Percentiles rank a stretch among this genome's conserved stretches.
These are phyloP conservation scores for Collybia mongolica DNA, from an alignment of 768 basidiomycete species.

Conservation along the genomic window DNA sequence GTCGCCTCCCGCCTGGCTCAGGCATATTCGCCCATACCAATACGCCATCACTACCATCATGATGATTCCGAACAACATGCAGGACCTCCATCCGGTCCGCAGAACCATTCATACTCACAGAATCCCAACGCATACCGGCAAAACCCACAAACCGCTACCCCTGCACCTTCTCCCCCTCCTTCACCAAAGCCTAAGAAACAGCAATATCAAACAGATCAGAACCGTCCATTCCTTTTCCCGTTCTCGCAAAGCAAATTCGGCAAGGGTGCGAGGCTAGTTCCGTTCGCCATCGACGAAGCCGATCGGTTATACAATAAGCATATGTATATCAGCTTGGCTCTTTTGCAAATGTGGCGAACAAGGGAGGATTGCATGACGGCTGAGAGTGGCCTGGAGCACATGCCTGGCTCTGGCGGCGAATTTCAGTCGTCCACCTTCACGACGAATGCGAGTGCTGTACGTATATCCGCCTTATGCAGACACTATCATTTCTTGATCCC, in stretches of 20 bases:
- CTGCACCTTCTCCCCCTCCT: constrained; percentile 85
- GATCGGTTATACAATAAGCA: constrained; percentile 87
- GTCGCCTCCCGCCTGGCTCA: constrained; percentile 74
- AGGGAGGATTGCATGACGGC: constrained; percentile 93
- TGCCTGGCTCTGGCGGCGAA: constrained; percentile 67
- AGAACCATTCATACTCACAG: constrained; percentile 34
- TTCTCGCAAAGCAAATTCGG: constrained; percentile 71
- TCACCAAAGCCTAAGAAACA: constrained; percentile 94
- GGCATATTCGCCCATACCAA: constrained; percentile 89
- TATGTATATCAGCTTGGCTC: constrained; percentile 84
- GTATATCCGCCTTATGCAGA: not conserved
- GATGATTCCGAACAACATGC: constrained; percentile 62
- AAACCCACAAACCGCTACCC: constrained; percentile 75
- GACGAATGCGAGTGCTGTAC: constrained; percentile 30
- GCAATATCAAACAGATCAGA: constrained; percentile 97
- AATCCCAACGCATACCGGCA: constrained; percentile 32
- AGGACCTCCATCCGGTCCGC: constrained; percentile 34
- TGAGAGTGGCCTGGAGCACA: constrained; percentile 86
- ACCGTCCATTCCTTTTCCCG: constrained; percentile 90
- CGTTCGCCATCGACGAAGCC: constrained; percentile 95
- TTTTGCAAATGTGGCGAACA: constrained; percentile 94
- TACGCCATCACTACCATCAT: constrained; percentile 93
- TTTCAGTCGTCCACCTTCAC: constrained; percentile 50
- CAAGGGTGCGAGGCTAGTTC: constrained; percentile 71
- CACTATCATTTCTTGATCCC: constrained; percentile 1